Evolutionary conservation across 306 rosid genomes (phyloP).

Genomic region (Acmispon strigosus): DNA sequence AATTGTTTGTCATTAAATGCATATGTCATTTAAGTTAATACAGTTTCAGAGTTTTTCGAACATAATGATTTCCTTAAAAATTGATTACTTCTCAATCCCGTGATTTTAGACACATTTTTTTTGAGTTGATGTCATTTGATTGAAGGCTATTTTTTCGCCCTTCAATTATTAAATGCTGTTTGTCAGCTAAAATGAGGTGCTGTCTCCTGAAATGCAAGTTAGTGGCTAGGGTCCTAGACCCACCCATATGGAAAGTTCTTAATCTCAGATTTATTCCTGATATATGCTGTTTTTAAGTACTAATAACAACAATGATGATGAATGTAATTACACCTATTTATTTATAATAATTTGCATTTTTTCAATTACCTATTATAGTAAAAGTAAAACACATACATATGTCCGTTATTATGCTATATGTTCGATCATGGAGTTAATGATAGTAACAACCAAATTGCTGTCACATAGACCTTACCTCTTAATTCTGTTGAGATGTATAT

Average conservation of each 20-base stretch:
- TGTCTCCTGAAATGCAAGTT: conserved; percentile 20
- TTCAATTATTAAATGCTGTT: not conserved
- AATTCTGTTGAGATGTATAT: not conserved
- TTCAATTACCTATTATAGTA: conserved; percentile 1
- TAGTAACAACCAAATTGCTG: not conserved
- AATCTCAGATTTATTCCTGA: not conserved
- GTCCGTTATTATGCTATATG: not conserved
- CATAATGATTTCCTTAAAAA: not conserved
- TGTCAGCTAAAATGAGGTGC: conserved; percentile 21
- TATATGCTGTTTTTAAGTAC: not conserved
- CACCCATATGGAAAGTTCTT: conserved; percentile 9
- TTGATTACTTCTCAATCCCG: not conserved
- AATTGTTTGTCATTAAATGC: conserved; percentile 20
- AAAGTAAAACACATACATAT: not conserved
- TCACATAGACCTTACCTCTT: not conserved
- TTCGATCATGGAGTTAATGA: not conserved
- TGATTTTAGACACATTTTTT: conserved; percentile 5
- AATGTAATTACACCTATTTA: not conserved
- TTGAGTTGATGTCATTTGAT: not conserved
- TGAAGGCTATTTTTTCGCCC: not conserved
- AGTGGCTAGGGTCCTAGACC: not conserved
- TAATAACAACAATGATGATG: not conserved
- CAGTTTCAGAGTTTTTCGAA: not conserved
- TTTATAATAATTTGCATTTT: not conserved
- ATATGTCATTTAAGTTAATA: not conserved